phyloP scores from a whole-genome alignment of 169 alveolate species.

The Perkinsus chesapeaki region DNA sequence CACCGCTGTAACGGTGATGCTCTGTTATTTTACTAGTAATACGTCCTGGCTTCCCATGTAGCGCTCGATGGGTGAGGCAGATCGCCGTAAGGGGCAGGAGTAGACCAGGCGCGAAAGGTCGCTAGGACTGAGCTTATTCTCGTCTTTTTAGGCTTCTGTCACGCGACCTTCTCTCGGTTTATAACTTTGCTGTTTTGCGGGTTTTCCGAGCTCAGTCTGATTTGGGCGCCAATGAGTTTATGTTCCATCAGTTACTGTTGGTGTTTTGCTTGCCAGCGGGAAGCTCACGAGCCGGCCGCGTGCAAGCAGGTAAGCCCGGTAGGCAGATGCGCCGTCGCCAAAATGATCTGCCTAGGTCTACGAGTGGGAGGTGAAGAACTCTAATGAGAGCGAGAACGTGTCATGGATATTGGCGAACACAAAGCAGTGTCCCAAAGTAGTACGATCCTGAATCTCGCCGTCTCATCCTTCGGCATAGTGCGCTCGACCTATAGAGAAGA shows the following conservation, averaged over 20 bases:
- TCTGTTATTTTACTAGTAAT: too few species aligned
- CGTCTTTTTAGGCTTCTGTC: too few species aligned
- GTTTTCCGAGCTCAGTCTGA: too few species aligned
- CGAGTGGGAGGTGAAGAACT: conserved; percentile 43
- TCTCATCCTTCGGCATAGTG: conserved; percentile 19
- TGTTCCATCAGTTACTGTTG: conserved; percentile 39
- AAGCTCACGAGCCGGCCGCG: conserved; percentile 48
- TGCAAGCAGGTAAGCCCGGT: conserved; percentile 27
- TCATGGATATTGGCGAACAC: conserved; percentile 48
- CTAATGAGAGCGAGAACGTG: conserved; percentile 41
- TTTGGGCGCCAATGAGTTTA: conserved; percentile 32
- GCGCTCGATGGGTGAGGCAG: too few species aligned
- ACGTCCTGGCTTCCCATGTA: too few species aligned
- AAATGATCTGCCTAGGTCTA: neutral
- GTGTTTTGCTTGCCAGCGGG: conserved; percentile 50
- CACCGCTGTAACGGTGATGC: too few species aligned
- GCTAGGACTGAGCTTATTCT: too few species aligned
- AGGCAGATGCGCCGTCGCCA: neutral
- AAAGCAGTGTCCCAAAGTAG: conserved; percentile 48
- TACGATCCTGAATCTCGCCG: neutral
- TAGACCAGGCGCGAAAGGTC: too few species aligned
- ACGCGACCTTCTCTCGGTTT: too few species aligned
- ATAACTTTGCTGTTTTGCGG: too few species aligned
- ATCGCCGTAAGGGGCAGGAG: too few species aligned
- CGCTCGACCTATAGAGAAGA: conserved; percentile 52